Evolutionary conservation across 768 basidiomycete species (phyloP), one percentile per base, ranked within the genome.

Genomic region (Mrakia gelida): DNA sequence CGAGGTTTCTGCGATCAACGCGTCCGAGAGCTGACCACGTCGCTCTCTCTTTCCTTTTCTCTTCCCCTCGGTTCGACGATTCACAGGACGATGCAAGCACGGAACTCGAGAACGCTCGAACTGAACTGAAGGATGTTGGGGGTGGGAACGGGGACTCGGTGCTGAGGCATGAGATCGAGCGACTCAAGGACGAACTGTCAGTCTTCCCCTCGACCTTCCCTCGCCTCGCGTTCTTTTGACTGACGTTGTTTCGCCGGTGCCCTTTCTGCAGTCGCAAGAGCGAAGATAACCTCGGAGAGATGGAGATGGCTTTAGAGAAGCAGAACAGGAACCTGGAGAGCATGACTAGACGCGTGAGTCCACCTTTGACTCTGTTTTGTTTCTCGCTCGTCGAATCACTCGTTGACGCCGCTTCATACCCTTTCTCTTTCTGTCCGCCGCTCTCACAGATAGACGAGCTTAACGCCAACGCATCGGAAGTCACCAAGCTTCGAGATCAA

Each of bases 231-330:
- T 26, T n/a, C 26, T 18, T 23, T 1, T 3, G 52, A 54, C 8
- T 59, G 59, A 59, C 59, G 7, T 26, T 10, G 56, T 9, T 45
- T 28, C 38, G 3, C 38, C 41, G 28, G 30, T 30, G 62, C 79
- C 73, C 28, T 63, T 32, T 74, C 11, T 0, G 45, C 0, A 95
- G 94, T 81, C 92, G 93, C 86, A 96, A 93, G 88, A 94, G 92
- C 82, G 95, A 97, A 85, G 95, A 98, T 79, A 92, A 92, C 82
- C 87, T 98, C 26, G 91, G 90, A 26, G 87, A 91, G 83, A 87
- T 92, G 3, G 94, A 97, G 83, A 87, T 89, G 0, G 93, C 93
- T 79, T 86, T 96, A 3, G 94, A 95, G 81, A 93, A 91, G 82
- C 92, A 93, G 80, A 90, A 88, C 0, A 85, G 82, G 56, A 79